Evolutionary conservation across 2,329 filamentous ascomycete genomes (phyloP), one percentile per base, ranked within the genome.

Genomic region (Nemania abortiva): DNA sequence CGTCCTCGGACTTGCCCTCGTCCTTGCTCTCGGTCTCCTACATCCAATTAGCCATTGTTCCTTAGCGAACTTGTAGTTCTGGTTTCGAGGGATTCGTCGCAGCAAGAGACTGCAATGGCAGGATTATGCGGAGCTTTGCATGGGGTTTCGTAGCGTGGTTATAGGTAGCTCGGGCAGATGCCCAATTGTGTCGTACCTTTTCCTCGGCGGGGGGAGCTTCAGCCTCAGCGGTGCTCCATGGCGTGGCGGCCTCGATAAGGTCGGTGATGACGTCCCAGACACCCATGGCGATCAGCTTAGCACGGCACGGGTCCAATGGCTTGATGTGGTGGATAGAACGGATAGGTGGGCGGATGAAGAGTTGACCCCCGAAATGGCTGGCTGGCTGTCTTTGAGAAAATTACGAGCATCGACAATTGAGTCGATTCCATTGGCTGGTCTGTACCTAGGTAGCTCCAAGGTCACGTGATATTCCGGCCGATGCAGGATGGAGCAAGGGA

Each of bases 151-250:
- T 1, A 61, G 59, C 62, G n/a, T n/a, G n/a, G n/a, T n/a, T 34
- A 39, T 31, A 49, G 53, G 62, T 47, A 62, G 63, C 68, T 71
- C 64, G 34, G 57, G n/a, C 18, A 34, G 55, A 31, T 56, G 71
- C 13, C 53, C 50, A 60, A 67, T 45, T 37, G 50, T 62, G 53
- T 59, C 53, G 58, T 83, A 86, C 85, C 85, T 86, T 80, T 86
- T 88, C 84, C 89, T 89, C 84, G 86, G 90, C 84, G 85, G 89
- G 84, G 86, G 89, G 84, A 86, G 89, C 88, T 83, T 91, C 89
- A 74, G 89, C 89, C 81, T 91, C 87, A 74, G 85, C 88, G 74
- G 86, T 86, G 80, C 83, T 84, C 89, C 89, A 91, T 79, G 89
- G 89, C 83, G 86, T 84, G 74, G 87, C 88, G 72, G 88, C 88